phyloP scores from a whole-genome alignment of 768 basidiomycete genomes.

The Leccinum fibrillosum region DNA sequence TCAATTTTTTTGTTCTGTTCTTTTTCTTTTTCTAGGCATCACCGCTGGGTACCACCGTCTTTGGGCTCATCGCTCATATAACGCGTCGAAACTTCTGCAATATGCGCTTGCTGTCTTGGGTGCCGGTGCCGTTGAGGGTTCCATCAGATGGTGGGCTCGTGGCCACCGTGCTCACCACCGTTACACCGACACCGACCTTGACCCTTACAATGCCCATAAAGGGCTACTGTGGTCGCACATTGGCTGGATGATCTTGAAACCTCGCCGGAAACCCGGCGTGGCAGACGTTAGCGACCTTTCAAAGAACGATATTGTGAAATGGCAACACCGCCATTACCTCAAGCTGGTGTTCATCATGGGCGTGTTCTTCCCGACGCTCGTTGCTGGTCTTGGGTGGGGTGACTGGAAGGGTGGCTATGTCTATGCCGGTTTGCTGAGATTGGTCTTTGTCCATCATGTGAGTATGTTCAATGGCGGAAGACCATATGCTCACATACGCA shows the following conservation, averaged over 20 bases:
- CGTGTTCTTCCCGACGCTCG: constrained; percentile 68
- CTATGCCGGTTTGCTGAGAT: constrained; percentile 75
- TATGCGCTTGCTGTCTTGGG: constrained; percentile 82
- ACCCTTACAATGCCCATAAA: constrained; percentile 91
- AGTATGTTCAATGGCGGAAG: constrained; percentile 25
- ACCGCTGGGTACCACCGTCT: constrained; percentile 96
- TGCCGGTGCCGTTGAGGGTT: constrained; percentile 92
- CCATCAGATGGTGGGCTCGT: constrained; percentile 98
- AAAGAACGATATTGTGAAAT: constrained; percentile 74
- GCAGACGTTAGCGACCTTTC: constrained; percentile 87
- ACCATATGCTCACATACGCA: constrained; percentile 26
- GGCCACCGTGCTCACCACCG: constrained; percentile 97
- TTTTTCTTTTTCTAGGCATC: constrained; percentile 53
- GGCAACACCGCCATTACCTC: constrained; percentile 86
- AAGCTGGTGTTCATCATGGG: constrained; percentile 66
- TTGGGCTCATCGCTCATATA: constrained; percentile 96
- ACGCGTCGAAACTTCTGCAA: constrained; percentile 82
- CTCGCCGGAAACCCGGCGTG: constrained; percentile 82
- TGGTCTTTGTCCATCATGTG: constrained; percentile 87
- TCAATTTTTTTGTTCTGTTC: constrained; percentile 17
- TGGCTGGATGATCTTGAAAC: constrained; percentile 93
- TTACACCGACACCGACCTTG: constrained; percentile 95
- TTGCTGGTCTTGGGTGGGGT: constrained; percentile 81
- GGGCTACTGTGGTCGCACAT: constrained; percentile 86
- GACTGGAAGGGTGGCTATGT: constrained; percentile 85